These are phyloP conservation scores for Hirsutella minnesotensis DNA, from an alignment of 2,329 filamentous ascomycete genomes.

Conservation along the genomic window DNA sequence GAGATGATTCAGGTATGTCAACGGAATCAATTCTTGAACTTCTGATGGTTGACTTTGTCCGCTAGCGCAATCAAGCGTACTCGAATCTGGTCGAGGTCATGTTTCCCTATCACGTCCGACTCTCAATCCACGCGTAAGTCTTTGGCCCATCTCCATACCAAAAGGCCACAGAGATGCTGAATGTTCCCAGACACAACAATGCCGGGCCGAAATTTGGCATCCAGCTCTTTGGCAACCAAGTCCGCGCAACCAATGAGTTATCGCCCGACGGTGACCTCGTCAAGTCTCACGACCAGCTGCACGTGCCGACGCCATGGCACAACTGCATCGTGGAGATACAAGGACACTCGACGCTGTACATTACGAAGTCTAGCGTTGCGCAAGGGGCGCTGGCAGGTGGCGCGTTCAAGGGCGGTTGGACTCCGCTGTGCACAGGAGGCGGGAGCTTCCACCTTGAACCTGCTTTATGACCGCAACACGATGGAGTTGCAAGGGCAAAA, in stretches of 20 bases:
- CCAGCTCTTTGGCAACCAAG: conserved; percentile 20
- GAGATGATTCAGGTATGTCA: conserved; percentile 21
- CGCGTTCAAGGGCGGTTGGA: conserved; percentile 1
- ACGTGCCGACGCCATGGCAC: conserved; percentile 31
- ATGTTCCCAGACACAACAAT: conserved; percentile 18
- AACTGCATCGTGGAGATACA: conserved; percentile 23
- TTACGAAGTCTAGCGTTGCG: conserved; percentile 10
- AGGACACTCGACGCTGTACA: conserved; percentile 8
- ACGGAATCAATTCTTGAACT: no score
- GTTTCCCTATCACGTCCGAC: conserved; percentile 30
- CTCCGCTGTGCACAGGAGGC: background rate
- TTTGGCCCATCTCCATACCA: background rate
- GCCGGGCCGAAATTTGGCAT: conserved; percentile 30
- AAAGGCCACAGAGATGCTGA: background rate
- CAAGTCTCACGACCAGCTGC: conserved; percentile 13
- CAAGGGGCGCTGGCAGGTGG: conserved; percentile 5
- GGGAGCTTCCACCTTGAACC: no score
- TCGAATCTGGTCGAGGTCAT: conserved; percentile 33
- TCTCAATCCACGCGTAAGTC: conserved; percentile 32
- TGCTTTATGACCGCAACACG: no score
- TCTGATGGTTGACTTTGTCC: conserved; percentile 1
- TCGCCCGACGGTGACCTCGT: conserved; percentile 11
- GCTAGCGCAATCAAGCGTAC: conserved; percentile 31
- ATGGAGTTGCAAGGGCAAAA: no score
- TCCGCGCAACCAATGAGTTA: conserved; percentile 19